These are phyloP conservation scores for Leishmania guyanensis DNA, from an alignment of 208 protist species.

Conservation along the genomic window DNA sequence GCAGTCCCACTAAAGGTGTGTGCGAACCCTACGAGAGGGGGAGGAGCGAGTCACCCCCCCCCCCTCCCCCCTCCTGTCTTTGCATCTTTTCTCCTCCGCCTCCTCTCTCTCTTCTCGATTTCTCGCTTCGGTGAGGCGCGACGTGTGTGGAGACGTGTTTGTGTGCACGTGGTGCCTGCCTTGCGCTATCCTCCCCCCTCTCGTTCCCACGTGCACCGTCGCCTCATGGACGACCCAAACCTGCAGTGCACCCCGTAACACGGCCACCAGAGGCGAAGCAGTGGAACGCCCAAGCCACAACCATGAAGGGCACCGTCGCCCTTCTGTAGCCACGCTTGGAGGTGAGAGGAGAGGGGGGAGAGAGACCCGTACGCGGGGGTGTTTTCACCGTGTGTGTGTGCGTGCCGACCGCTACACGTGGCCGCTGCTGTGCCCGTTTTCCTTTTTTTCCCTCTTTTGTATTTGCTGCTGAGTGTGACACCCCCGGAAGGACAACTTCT, in stretches of 20 bases:
- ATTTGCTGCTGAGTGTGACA: neutral
- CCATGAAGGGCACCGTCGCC: no score
- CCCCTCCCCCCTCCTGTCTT: neutral
- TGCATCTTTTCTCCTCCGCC: conserved; percentile 1
- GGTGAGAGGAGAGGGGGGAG: no score
- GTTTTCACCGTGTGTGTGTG: no score
- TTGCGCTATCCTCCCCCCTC: neutral
- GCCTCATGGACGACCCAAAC: no score
- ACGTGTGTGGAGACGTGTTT: neutral
- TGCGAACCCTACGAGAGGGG: neutral
- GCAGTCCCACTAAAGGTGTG: neutral
- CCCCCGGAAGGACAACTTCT: neutral
- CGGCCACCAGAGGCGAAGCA: no score
- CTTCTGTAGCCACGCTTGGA: no score
- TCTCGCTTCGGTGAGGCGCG: neutral
- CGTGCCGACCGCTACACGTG: no score
- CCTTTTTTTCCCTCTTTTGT: neutral
- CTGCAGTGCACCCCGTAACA: no score
- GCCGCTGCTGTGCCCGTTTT: no score
- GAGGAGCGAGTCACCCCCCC: neutral
- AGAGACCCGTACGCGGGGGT: no score
- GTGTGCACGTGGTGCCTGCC: neutral
- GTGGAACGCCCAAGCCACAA: no score
- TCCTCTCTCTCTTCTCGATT: neutral
- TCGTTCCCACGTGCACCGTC: neutral